Evolutionary conservation across 1,139 yeast species (phyloP), one percentile per base, ranked within the genome.

Genomic region (Kurtzmaniella quercitrusa): DNA sequence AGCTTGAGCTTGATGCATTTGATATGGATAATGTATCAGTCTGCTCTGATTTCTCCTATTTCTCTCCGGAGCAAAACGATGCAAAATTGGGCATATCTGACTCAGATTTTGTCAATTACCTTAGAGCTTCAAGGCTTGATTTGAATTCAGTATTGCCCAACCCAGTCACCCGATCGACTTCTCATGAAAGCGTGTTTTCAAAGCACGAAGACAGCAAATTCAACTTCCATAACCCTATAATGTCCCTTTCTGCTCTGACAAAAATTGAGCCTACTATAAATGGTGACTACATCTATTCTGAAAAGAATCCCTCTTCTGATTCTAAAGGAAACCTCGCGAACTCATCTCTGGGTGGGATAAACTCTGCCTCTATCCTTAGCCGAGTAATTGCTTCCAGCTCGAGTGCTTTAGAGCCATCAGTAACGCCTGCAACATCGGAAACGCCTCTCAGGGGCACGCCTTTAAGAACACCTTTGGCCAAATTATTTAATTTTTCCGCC

Each of bases 161-260:
- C 44, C 50, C 57, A 7, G 47, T 66, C 4, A 55, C 56, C 39
- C 59, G 56, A 34, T 53, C 70, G 23, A 53, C 43, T 15, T 58
- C 66, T 1, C 59, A 58, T 39, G 67, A 63, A 36, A 62, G 65
- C 37, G 48, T 53, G 16, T 51, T 55, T 46, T 44, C 49, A 16
- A 37, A 40, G 33, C 49, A 31, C 39, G 40, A 25, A 33, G 27
- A 12, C 37, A 23, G 11, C 39, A 21, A 43, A 36, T 41, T 43
- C 47, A 54, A 62, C 43, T 71, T 69, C 50, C 75, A 71, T 48
- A 72, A 72, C 49, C 77, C 77, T 0, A 40, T 34, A 33, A 10
- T 39, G 15, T 29, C 41, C 7, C 27, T 31, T 12, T 39, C 37
- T 4, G n/a, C 41, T 11, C 36, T 39, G 37, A 12, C 40, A 36